Evolutionary conservation across 768 basidiomycete species (phyloP).

Genomic region (Mrakia frigida): DNA sequence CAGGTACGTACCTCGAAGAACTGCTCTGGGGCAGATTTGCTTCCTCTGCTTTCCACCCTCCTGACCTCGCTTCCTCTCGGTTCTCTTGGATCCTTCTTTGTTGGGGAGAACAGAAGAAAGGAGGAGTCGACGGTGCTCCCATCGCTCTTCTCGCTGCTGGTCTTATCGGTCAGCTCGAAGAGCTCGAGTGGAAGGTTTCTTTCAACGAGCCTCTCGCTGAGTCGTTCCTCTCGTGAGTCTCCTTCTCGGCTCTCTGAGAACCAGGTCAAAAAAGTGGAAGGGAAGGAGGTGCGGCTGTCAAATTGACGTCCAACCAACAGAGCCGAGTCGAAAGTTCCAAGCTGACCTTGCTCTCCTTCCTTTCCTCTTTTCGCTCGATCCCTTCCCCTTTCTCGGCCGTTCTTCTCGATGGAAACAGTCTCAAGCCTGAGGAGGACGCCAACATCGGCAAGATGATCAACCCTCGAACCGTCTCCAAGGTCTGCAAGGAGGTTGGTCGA

Average conservation of each 20-base stretch:
- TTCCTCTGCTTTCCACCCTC: constrained; percentile 2
- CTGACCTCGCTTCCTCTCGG: neutral
- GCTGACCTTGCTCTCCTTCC: constrained; percentile 22
- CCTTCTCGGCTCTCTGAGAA: no score
- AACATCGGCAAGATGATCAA: constrained; percentile 87
- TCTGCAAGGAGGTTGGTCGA: constrained; percentile 70
- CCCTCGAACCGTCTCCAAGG: constrained; percentile 76
- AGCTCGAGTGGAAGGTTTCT: constrained; percentile 79
- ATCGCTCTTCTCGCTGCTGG: constrained; percentile 85
- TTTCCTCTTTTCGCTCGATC: neutral
- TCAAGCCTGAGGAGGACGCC: constrained; percentile 60
- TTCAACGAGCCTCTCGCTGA: constrained; percentile 73
- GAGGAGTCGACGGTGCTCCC: constrained; percentile 70
- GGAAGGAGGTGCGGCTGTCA: constrained; percentile 39
- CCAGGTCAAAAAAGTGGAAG: neutral
- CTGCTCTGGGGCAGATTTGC: neutral
- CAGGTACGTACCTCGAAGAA: constrained; percentile 34
- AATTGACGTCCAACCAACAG: neutral
- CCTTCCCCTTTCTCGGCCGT: neutral
- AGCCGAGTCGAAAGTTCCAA: constrained; percentile 2
- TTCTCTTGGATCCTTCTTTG: neutral
- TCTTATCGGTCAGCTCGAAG: constrained; percentile 65
- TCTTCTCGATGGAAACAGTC: constrained; percentile 33
- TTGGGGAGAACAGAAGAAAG: constrained; percentile 53
- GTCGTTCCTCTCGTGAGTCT: constrained; percentile 54